Evolutionary conservation across 805 yeast species (phyloP).

Genomic region (Saccharomycopsis sp.): DNA sequence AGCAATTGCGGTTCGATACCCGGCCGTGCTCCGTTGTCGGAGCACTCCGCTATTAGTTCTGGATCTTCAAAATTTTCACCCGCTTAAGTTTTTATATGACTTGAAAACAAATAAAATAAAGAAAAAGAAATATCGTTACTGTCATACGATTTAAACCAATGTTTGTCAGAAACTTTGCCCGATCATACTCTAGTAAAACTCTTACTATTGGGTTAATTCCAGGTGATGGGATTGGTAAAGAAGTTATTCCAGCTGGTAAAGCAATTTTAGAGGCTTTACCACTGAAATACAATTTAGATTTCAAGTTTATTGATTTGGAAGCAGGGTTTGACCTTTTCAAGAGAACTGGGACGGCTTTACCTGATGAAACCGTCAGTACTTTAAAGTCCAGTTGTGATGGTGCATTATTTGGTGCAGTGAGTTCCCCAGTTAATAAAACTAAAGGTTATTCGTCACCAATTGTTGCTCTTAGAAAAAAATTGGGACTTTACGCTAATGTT

Average conservation of each 20-base stretch:
- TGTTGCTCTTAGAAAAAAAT: constrained; percentile 93
- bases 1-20: too few relatives aligned
- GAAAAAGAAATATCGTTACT: too few relatives aligned
- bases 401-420: constrained; percentile 96
- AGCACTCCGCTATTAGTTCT: too few relatives aligned
- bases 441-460: constrained; percentile 97
- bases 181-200: constrained; percentile 34
- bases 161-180: too few relatives aligned
- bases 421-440: constrained; percentile 89
- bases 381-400: constrained; percentile 85
- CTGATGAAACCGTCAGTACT: constrained; percentile 79
- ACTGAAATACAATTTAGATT: constrained; percentile 63
- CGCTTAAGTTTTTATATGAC: too few relatives aligned
- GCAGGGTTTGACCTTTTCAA: constrained; percentile 96
- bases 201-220: constrained; percentile 73
- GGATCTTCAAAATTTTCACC: too few relatives aligned
- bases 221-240: constrained; percentile 97
- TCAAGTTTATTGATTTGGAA: constrained; percentile 79
- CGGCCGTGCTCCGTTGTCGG: too few relatives aligned
- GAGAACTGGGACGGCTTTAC: constrained; percentile 92
- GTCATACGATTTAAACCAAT: too few relatives aligned
- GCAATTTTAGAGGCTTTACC: constrained; percentile 80
- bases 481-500: constrained; percentile 93
- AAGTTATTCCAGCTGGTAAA: constrained; percentile 92
- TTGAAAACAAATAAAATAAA: too few relatives aligned